phyloP scores from a whole-genome alignment of 805 yeast genomes.

The Candida sanyiensis region DNA sequence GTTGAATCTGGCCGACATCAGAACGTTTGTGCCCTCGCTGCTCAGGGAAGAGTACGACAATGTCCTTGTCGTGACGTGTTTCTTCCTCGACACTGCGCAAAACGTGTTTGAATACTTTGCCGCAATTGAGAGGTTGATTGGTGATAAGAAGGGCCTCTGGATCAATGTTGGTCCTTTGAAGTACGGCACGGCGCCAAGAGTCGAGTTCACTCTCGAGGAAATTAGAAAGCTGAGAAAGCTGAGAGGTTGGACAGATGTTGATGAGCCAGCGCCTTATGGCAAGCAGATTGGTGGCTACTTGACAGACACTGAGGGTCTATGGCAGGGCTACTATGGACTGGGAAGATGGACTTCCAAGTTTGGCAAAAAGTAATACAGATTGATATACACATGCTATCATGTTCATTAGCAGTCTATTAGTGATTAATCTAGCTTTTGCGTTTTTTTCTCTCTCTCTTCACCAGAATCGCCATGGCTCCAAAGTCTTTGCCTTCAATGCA shows the following conservation, averaged over 20 bases:
- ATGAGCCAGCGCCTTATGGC: slow-evolving; percentile 30
- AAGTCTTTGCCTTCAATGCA: slow-evolving; percentile 37
- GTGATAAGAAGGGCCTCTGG: slow-evolving; percentile 59
- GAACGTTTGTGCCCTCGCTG: slow-evolving; percentile 36
- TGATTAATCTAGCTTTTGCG: too few relatives aligned
- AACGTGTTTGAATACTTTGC: slow-evolving; percentile 73
- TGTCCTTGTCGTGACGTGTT: slow-evolving; percentile 59
- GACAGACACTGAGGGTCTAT: slow-evolving; percentile 59
- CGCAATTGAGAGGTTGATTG: slow-evolving; percentile 44
- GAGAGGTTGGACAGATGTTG: slow-evolving; percentile 59
- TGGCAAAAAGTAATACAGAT: background rate
- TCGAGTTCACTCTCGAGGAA: slow-evolving; percentile 73
- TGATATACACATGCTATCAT: too few relatives aligned
- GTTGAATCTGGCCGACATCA: slow-evolving; percentile 59
- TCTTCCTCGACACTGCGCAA: slow-evolving; percentile 90
- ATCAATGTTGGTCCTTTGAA: slow-evolving; percentile 88
- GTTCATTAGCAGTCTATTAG: too few relatives aligned
- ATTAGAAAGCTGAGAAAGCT: slow-evolving; percentile 42
- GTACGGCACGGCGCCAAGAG: slow-evolving; percentile 79
- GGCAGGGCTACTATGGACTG: slow-evolving; percentile 76
- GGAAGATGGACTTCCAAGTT: slow-evolving; percentile 15
- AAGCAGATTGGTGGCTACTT: slow-evolving; percentile 50
- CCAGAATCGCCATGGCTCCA: slow-evolving; percentile 59
- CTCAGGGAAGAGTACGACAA: slow-evolving; percentile 32
- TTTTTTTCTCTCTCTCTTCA: slow-evolving; percentile 22